phyloP scores from a whole-genome alignment of 2,329 filamentous ascomycete species.

The Tothia fuscella region DNA sequence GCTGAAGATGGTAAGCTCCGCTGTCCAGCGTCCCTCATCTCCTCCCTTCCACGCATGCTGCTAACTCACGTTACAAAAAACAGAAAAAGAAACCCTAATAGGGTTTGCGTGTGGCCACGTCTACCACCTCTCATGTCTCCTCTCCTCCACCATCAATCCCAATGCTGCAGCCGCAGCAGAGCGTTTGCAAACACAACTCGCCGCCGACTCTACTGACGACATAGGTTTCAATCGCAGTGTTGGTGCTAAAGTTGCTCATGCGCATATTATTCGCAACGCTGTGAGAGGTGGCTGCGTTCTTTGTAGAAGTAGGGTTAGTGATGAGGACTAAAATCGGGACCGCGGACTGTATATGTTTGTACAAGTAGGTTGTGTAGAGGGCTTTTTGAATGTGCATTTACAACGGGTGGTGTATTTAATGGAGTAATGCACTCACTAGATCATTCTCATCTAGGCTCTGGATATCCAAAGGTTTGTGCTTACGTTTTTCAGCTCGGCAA shows the following conservation, averaged over 20 bases:
- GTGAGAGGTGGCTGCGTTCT: conserved; percentile 55
- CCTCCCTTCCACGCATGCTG: too few relatives aligned
- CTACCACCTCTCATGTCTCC: conserved; percentile 63
- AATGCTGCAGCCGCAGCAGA: conserved; percentile 30
- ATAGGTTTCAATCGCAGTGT: conserved; percentile 49
- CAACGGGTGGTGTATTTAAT: too few relatives aligned
- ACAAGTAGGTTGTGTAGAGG: too few relatives aligned
- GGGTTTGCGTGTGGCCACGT: conserved; percentile 76
- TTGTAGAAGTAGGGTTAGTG: too few relatives aligned
- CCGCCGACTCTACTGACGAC: conserved; percentile 28
- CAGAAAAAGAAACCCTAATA: conserved; percentile 58
- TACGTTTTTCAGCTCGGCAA: too few relatives aligned
- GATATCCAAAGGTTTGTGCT: too few relatives aligned
- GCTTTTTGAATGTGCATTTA: too few relatives aligned
- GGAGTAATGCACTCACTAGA: too few relatives aligned
- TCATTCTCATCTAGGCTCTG: too few relatives aligned
- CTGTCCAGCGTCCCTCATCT: too few relatives aligned
- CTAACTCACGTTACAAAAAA: background rate
- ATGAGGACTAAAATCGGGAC: too few relatives aligned
- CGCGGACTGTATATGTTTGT: too few relatives aligned
- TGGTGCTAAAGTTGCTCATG: conserved; percentile 78
- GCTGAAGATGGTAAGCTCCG: conserved; percentile 26
- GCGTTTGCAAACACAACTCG: conserved; percentile 31
- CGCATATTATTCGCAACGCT: conserved; percentile 61
- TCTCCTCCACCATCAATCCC: conserved; percentile 35